Evolutionary conservation across 73 alveolate genomes (phyloP).

Genomic region (Durusdinium trenchii): DNA sequence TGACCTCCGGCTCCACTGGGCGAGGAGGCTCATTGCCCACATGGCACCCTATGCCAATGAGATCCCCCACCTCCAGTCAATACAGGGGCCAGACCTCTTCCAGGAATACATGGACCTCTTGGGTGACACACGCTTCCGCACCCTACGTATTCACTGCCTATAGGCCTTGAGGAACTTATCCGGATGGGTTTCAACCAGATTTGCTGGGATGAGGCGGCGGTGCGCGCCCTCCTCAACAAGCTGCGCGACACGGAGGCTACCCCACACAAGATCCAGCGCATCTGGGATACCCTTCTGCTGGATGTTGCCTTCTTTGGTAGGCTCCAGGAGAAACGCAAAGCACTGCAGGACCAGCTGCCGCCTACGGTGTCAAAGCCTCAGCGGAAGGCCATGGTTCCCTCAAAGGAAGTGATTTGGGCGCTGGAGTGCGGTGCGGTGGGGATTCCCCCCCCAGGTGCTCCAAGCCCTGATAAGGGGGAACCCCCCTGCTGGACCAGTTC

Average conservation of each 20-base stretch:
- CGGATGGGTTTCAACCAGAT: not conserved
- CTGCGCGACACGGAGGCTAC: not conserved
- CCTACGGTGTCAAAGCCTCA: not conserved
- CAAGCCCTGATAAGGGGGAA: not conserved
- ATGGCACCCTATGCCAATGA: too few species aligned
- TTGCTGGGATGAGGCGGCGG: not conserved
- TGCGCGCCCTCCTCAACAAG: not conserved
- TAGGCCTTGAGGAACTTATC: not conserved
- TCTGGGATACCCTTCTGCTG: not conserved
- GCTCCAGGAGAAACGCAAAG: not conserved
- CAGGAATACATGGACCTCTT: too few species aligned
- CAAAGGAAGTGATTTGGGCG: not conserved
- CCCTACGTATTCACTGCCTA: not conserved
- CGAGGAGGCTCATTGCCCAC: too few species aligned
- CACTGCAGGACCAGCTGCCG: slow-evolving; percentile 9
- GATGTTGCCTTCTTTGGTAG: not conserved
- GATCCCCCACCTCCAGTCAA: too few species aligned
- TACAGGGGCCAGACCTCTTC: too few species aligned
- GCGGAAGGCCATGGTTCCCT: slow-evolving; percentile 41
- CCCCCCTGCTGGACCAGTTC: not conserved
- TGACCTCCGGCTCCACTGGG: too few species aligned
- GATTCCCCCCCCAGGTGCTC: not conserved
- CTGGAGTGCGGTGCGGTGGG: not conserved
- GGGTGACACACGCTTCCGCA: not conserved
- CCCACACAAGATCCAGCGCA: not conserved